A percentile compares a stretch with the other conserved stretches of the same genome.
Conservation (phyloP, 108 stramenopile genomes). For the Skeletonema grethae region DNA sequence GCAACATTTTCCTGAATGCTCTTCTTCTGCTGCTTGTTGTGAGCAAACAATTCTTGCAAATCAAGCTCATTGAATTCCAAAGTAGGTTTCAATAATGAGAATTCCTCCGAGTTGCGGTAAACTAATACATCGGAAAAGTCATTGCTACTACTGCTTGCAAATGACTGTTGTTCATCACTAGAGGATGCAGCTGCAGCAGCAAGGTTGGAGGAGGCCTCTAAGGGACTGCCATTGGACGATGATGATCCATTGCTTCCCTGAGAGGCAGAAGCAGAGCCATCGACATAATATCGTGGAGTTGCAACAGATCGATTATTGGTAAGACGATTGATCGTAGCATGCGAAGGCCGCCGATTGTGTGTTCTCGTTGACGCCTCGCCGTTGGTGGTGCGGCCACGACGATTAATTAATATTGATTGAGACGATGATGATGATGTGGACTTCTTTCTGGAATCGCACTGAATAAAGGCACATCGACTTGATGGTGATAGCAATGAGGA, state of each 20-base stretch:
- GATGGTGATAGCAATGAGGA: neutral
- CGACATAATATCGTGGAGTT: no score
- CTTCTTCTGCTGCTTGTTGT: neutral
- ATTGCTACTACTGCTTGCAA: neutral
- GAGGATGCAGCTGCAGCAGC: no score
- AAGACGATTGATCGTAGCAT: no score
- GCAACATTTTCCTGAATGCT: neutral
- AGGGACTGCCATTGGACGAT: no score
- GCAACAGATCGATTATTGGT: no score
- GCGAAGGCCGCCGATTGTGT: no score
- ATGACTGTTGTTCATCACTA: neutral
- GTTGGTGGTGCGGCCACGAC: neutral
- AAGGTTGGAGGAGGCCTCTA: no score
- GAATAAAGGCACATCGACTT: neutral
- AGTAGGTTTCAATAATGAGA: conserved; percentile 37
- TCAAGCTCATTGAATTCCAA: conserved; percentile 44
- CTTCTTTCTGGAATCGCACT: neutral
- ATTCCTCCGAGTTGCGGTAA: conserved; percentile 12
- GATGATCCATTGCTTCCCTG: no score
- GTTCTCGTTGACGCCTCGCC: neutral
- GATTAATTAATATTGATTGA: no score
- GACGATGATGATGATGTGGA: neutral
- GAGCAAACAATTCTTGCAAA: conserved; percentile 34
- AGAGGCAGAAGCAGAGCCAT: no score
- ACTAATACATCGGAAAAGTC: conserved; percentile 12